Base-by-base conservation (phyloP, 108 stramenopile genomes). In the Nitzschia palea region DNA sequence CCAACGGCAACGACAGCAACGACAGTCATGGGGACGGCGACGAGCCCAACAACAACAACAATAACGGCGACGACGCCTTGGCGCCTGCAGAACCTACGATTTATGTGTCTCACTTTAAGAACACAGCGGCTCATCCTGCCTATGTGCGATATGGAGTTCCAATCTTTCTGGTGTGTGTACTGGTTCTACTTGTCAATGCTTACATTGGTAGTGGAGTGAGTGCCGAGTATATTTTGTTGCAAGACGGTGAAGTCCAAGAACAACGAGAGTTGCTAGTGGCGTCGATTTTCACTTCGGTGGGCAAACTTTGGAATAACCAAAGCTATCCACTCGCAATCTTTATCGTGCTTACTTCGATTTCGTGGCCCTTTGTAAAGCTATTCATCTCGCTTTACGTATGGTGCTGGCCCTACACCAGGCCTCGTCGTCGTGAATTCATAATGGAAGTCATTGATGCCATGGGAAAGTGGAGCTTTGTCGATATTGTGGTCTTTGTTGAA, bases 381-480 rank as follows among this genome's bases (percentile, higher is more conserved):
- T 22, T 84, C 2, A 62, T 87, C 9, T 70, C 87, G 54, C 55
- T 85, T 17, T 56, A 78, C 34, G 79, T 79, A 0, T 95, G 94
- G 94, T 58, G 86, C 26, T 37, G 70, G 45, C 79, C 81, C 18
- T 70, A 62, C 40, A 26, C 2, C 1, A 22, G 31, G 27, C 77
- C 80, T 17, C 67, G 70, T 25, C 45, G 50, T 47, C 84, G 94
- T 44, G 94, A 87, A 70, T 37, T 68, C 15, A 60, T 91, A 47
- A 80, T 95, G 0, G 71, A 86, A 40, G 67, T 71, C 28, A 52
- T 96, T 0, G 95, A 93, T 40, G 71, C 68, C 0, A 47, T 96
- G 8, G 92, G 92, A 15, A 96, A 96, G 65, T 96, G 89, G 80
- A 85, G 82, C 30, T 85, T 96, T 45, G 83, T 96, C 20, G 95